phyloP scores from a whole-genome alignment of 2,329 filamentous ascomycete genomes.

The Neofusicoccum ribis region DNA sequence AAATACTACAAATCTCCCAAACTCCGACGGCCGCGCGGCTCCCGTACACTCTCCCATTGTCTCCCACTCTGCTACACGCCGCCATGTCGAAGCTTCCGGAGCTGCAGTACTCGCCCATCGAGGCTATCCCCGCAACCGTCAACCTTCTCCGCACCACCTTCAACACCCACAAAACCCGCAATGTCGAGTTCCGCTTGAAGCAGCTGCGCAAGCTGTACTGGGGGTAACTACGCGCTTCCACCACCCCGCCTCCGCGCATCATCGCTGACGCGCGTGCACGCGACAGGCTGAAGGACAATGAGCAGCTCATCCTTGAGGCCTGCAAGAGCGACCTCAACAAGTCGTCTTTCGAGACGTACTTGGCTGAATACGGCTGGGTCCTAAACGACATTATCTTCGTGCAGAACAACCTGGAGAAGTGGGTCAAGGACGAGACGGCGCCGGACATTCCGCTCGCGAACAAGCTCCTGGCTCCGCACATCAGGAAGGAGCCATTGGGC shows the following conservation, averaged over 20 bases:
- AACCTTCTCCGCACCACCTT: constrained; percentile 68
- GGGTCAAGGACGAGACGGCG: constrained; percentile 78
- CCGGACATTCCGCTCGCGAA: constrained; percentile 69
- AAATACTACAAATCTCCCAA: neutral
- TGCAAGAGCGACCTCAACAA: constrained; percentile 78
- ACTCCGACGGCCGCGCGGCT: too few species aligned
- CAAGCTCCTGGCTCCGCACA: constrained; percentile 68
- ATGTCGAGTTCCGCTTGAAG: constrained; percentile 75
- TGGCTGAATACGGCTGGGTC: constrained; percentile 76
- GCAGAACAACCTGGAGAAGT: constrained; percentile 75
- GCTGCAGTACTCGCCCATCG: constrained; percentile 39
- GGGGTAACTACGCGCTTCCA: constrained; percentile 54
- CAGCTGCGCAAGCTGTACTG: constrained; percentile 96
- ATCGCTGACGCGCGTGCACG: constrained; percentile 16
- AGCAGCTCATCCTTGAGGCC: constrained; percentile 70
- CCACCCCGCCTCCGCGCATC: constrained; percentile 12
- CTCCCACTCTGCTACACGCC: constrained; percentile 19
- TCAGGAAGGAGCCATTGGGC: constrained; percentile 86
- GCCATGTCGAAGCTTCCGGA: constrained; percentile 28
- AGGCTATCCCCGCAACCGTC: constrained; percentile 34
- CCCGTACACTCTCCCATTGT: neutral
- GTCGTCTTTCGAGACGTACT: constrained; percentile 68
- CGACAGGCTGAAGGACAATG: constrained; percentile 70
- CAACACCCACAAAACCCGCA: constrained; percentile 75
- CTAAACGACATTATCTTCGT: constrained; percentile 80